phyloP scores from a whole-genome alignment of 345 rosid species.

The Arabis hirsuta region DNA sequence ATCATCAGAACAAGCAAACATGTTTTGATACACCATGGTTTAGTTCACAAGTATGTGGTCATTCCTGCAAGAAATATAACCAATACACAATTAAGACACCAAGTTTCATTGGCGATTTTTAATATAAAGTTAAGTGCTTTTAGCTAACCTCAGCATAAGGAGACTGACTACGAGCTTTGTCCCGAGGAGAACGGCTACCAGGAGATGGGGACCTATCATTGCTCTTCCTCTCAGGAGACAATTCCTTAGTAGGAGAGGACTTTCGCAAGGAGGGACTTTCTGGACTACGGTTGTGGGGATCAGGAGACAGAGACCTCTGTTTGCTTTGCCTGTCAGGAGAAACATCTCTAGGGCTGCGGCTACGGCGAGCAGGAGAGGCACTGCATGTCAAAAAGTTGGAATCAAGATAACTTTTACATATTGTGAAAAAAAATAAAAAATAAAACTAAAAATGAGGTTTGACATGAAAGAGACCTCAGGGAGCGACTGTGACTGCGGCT shows the following conservation, averaged over 20 bases:
- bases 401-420: conserved; percentile 5
- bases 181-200: conserved; percentile 51
- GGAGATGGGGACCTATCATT: conserved; percentile 54
- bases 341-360: conserved; percentile 51
- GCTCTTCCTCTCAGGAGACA: conserved; percentile 51
- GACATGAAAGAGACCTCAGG: conserved; percentile 47
- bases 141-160: conserved; percentile 53
- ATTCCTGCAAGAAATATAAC: conserved; percentile 55
- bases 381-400: conserved; percentile 33
- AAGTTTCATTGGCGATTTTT: not conserved
- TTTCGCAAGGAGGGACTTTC: conserved; percentile 47
- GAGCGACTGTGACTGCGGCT: conserved; percentile 57
- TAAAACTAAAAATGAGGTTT: not conserved
- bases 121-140: not conserved
- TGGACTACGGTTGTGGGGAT: conserved; percentile 49
- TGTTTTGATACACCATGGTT: conserved; percentile 33
- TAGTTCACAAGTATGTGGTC: conserved; percentile 34
- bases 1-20: conserved; percentile 44
- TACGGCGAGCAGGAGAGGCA: conserved; percentile 57
- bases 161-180: conserved; percentile 53
- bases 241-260: conserved; percentile 45
- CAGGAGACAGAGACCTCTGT: conserved; percentile 55
- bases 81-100: conserved; percentile 32
- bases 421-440: not conserved
- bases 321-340: conserved; percentile 52